Evolutionary conservation across 176 grass and related monocot species (phyloP), one percentile per base, ranked within the genome.

Genomic region (Phyllostachys edulis): DNA sequence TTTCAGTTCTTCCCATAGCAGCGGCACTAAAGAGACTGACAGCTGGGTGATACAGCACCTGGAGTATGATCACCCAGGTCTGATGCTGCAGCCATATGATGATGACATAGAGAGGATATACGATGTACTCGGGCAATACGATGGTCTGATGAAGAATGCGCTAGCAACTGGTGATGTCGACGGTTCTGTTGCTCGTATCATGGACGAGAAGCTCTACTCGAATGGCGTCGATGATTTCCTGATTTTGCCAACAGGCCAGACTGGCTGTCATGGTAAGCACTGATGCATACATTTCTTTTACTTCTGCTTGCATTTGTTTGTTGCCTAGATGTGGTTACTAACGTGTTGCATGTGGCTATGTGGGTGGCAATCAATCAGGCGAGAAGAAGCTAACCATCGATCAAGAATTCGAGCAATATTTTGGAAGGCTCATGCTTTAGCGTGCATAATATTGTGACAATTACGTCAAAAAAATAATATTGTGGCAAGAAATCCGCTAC

Each of bases 351-450:
- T 39, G 34, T 5, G 36, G 36, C 17, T 7, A 12, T 87, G 76
- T 85, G 47, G 44, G n/a, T 41, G 76, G 46, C 71, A 78, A 87
- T 76, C 47, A 77, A 87, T 83, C 71, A 66, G 87, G 59, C 32
- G 81, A 86, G 37, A 86, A 78, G 64, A 85, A 87, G 46, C 77
- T 85, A 45, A 90, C 94, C 5, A 90, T 97, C 40, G 94, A 97
- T 92, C 92, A 89, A 81, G 92, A 92, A 88, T 97, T 90, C 23
- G 92, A 94, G 77, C 91, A 94, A 69, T 97, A 94, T 68, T 97
- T 97, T 82, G 88, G 88, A 5, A 90, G 50, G 46, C 94, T 97
- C 64, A 94, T 94, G 94, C 91, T 97, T 82, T 97, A 90, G 88
- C 38, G 67, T 38, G 65, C 14, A 67, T 61, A 42, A 38, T 60